These are phyloP conservation scores for Candida morakotiae DNA, from an alignment of 805 yeast species.

Conservation along the genomic window DNA sequence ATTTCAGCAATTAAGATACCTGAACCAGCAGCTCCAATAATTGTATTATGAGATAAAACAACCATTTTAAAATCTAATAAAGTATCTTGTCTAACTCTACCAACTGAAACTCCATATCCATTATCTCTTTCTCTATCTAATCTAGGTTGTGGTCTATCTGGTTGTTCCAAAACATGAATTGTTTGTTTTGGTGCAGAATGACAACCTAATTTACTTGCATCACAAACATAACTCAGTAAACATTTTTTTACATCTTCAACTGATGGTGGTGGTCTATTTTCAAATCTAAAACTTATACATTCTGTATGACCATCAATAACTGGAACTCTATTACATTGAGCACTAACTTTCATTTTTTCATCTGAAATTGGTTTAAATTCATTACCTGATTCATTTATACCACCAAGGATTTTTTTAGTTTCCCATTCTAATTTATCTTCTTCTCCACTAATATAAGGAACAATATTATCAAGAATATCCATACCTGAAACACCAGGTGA, in stretches of 20 bases:
- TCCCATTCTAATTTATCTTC: constrained; percentile 99
- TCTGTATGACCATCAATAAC: constrained; percentile 98
- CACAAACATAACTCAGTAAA: constrained; percentile 73
- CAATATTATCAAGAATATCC: constrained; percentile 89
- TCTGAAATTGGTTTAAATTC: constrained; percentile 57
- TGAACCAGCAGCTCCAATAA: constrained; percentile 98
- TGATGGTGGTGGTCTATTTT: constrained; percentile 78
- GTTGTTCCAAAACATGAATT: constrained; percentile 86
- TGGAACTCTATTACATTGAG: constrained; percentile 95
- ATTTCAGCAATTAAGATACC: constrained; percentile 95
- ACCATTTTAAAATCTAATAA: constrained; percentile 95
- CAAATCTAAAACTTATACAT: constrained; percentile 83
- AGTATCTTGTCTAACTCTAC: constrained; percentile 90
- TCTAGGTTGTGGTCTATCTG: constrained; percentile 96
- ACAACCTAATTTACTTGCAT: constrained; percentile 75
- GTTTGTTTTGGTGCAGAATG: constrained; percentile 91
- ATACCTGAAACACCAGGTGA: constrained; percentile 97
- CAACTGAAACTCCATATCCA: constrained; percentile 93
- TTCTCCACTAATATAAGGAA: constrained; percentile 94
- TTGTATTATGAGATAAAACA: constrained; percentile 93
- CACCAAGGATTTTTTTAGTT: constrained; percentile 89
- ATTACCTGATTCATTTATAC: constrained; percentile 45
- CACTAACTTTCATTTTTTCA: constrained; percentile 79
- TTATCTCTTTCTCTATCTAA: constrained; percentile 92
- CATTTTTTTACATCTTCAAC: constrained; percentile 72